These are phyloP conservation scores for Hypoxylon rubiginosum DNA, from an alignment of 2,329 filamentous ascomycete species.

Conservation along the genomic window DNA sequence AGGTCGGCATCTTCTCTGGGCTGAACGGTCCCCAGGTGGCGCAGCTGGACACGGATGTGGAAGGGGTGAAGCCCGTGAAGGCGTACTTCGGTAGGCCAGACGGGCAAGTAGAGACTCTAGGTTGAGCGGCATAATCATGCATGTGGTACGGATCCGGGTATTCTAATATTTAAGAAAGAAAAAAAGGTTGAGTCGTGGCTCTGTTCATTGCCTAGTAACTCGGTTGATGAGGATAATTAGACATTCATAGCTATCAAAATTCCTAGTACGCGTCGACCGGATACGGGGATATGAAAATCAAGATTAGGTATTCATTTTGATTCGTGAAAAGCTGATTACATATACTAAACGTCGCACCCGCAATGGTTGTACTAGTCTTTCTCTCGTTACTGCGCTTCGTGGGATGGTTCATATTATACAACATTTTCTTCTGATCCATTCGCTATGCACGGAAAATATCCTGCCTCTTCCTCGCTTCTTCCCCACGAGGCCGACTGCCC, in stretches of 20 bases:
- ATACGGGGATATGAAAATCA: conserved; percentile 6
- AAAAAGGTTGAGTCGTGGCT: conserved; percentile 1
- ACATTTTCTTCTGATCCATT: conserved; percentile 47
- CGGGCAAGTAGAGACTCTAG: conserved; percentile 69
- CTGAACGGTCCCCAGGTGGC: conserved; percentile 78
- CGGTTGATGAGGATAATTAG: background rate
- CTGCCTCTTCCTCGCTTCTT: conserved; percentile 30
- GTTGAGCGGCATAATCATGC: conserved; percentile 20
- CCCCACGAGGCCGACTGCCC: conserved; percentile 1
- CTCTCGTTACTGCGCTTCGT: conserved; percentile 43
- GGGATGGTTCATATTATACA: conserved; percentile 47
- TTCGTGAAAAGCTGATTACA: conserved; percentile 48
- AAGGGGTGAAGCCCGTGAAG: conserved; percentile 93
- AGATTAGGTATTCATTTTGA: conserved; percentile 27
- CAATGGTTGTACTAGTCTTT: conserved; percentile 42
- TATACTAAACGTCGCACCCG: conserved; percentile 51
- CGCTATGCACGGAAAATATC: conserved; percentile 52
- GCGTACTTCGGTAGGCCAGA: conserved; percentile 95
- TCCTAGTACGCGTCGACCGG: background rate
- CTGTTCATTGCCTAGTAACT: background rate
- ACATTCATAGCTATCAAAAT: conserved; percentile 4
- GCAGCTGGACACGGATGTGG: conserved; percentile 70
- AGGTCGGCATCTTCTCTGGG: conserved; percentile 92
- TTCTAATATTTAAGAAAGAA: background rate
- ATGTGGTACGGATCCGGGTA: background rate